Evolutionary conservation across 2,329 filamentous ascomycete species (phyloP).

Genomic region (Emergomyces pasteurianus): DNA sequence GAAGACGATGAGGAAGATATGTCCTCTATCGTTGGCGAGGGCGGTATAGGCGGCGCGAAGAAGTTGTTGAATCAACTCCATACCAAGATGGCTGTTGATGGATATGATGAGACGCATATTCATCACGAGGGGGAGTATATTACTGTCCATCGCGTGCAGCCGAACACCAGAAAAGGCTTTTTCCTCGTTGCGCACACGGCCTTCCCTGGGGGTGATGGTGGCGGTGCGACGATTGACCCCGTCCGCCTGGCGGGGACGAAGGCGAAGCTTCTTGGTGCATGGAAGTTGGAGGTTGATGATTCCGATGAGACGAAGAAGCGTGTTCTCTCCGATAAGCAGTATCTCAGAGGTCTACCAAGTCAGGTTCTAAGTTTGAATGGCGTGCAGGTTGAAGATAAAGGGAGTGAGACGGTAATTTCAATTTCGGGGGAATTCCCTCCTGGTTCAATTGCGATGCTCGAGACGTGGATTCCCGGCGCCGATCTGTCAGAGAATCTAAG

Average conservation of each 20-base stretch:
- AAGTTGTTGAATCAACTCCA: conserved; percentile 92
- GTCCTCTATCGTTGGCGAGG: conserved; percentile 56
- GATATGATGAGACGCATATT: conserved; percentile 89
- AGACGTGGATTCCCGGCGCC: conserved; percentile 85
- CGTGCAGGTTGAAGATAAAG: conserved; percentile 59
- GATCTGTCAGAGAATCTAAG: conserved; percentile 78
- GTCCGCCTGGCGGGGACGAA: conserved; percentile 74
- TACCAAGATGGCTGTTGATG: conserved; percentile 86
- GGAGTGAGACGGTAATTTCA: conserved; percentile 64
- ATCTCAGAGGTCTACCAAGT: conserved; percentile 73
- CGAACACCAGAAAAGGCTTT: conserved; percentile 81
- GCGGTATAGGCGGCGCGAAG: conserved; percentile 82
- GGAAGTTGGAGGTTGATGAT: conserved; percentile 83
- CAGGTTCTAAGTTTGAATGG: conserved; percentile 62
- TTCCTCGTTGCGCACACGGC: conserved; percentile 95
- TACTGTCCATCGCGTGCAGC: conserved; percentile 90
- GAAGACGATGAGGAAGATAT: conserved; percentile 30
- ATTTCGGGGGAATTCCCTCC: conserved; percentile 78
- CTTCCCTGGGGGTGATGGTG: conserved; percentile 79
- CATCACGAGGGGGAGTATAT: conserved; percentile 95
- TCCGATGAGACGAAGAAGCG: conserved; percentile 55
- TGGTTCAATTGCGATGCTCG: conserved; percentile 86
- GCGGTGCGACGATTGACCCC: conserved; percentile 60
- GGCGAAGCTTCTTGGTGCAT: conserved; percentile 75
- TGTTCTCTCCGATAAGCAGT: conserved; percentile 55